Evolutionary conservation across 495 filamentous ascomycete genomes (phyloP), one percentile per base, ranked within the genome.

Genomic region (Niebla homalea): DNA sequence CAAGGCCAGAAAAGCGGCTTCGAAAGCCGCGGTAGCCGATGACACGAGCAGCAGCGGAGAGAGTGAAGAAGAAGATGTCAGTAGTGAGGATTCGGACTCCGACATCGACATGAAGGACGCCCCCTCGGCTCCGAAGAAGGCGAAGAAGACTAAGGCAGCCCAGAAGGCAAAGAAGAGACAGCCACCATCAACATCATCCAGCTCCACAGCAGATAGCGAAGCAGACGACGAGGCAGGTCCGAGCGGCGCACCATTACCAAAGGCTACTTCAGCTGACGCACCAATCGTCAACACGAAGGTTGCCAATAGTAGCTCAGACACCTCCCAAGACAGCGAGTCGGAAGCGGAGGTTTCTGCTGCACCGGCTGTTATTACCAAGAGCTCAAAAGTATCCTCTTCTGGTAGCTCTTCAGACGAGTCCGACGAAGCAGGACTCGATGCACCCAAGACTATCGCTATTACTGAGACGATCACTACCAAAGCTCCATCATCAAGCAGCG

Each of bases 401-500:
- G 26, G 12, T 11, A 32, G 26, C 26, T 32, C 26, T 3, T 32
- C 26, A 32, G 26, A 7, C 26, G 26, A 32, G 12, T 32, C 26
- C 12, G 26, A 32, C 26, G 26, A 7, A 10, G 3, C 26, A 3
- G 12, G 12, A 32, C 7, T 11, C 26, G 7, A 1, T 32, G 7
- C 26, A 32, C 7, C 26, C 26, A 32, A 1, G 26, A 32, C 26
- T 32, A 32, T 11, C 2, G 6, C 7, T 10, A 32, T 32, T 4
- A 14, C 26, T 37, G 16, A 36, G 12, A 37, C 42, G 44, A 32
- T 10, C 19, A 43, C 16, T 3, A 51, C 26, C 32, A 21, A 29
- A 21, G 12, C 50, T 44, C 70, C 68, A n/a, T 63, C 66, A 3
- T 74, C 26, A 32, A 32, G 70, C 10, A 65, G 67, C 19, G 70